A percentile compares a stretch with the other conserved stretches of the same genome.
phyloP scores from a whole-genome alignment of 2,329 filamentous ascomycete species.

The Penicillium glabrum region DNA sequence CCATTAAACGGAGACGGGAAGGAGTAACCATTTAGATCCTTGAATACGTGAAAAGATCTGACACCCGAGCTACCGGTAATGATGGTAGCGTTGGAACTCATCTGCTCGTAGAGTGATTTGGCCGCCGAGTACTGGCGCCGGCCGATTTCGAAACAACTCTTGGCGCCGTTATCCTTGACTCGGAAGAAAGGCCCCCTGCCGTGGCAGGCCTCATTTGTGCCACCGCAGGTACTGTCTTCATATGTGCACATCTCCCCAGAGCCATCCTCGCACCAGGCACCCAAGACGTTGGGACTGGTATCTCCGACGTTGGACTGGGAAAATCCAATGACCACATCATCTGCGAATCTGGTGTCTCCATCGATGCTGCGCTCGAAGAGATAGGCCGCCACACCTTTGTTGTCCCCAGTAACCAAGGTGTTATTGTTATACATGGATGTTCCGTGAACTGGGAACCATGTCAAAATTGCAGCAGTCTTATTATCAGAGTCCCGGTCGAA shows the following conservation, averaged over 20 bases:
- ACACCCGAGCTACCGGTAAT: slow-evolving; percentile 64
- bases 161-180: slow-evolving; percentile 46
- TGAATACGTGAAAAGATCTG: slow-evolving; percentile 80
- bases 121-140: slow-evolving; percentile 47
- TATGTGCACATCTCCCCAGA: slow-evolving; percentile 55
- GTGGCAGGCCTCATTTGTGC: slow-evolving; percentile 44
- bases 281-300: slow-evolving; percentile 82
- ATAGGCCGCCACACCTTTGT: slow-evolving; percentile 89
- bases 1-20: slow-evolving; percentile 71
- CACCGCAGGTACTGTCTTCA: slow-evolving; percentile 76
- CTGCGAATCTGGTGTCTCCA: slow-evolving; percentile 55
- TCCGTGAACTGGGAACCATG: slow-evolving; percentile 90
- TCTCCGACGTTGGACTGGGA: slow-evolving; percentile 91
- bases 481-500: slow-evolving; percentile 73
- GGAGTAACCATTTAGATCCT: slow-evolving; percentile 73
- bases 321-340: slow-evolving; percentile 83
- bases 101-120: slow-evolving; percentile 55
- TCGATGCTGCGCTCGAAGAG: slow-evolving; percentile 72
- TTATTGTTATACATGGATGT: slow-evolving; percentile 92
- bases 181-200: slow-evolving; percentile 49
- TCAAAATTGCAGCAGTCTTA: slow-evolving; percentile 77
- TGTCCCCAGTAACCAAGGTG: slow-evolving; percentile 88
- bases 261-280: slow-evolving; percentile 87
- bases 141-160: slow-evolving; percentile 52
- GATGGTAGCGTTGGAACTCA: slow-evolving; percentile 41